Evolutionary conservation across 2,329 filamentous ascomycete species (phyloP).

Genomic region (Endocalyx cinctus): DNA sequence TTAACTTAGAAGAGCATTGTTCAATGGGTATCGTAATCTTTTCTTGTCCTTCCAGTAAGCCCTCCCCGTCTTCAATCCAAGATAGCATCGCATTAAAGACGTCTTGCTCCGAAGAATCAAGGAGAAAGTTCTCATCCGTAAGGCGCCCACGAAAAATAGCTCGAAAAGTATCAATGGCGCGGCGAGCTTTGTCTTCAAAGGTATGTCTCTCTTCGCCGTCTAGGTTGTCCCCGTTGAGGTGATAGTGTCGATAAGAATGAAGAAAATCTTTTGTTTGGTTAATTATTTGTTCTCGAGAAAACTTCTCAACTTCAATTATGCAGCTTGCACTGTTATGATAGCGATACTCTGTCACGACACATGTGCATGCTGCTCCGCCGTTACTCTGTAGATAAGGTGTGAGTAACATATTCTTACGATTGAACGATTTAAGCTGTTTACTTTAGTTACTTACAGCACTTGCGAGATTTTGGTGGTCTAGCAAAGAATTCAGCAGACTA

Average conservation of each 20-base stretch:
- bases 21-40: constrained; percentile 7
- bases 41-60: constrained; percentile 1
- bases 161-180: constrained; percentile 33
- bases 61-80: constrained; percentile 17
- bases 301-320: constrained; percentile 29
- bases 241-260: constrained; percentile 30
- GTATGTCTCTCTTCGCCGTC: constrained; percentile 16
- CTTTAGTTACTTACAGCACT: constrained; percentile 32
- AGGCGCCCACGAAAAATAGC: constrained; percentile 30
- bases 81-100: constrained; percentile 16
- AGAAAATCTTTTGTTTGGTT: constrained; percentile 33
- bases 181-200: constrained; percentile 22
- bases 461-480: constrained; percentile 36
- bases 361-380: constrained; percentile 41
- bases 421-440: neutral
- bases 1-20: constrained; percentile 31
- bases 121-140: constrained; percentile 14
- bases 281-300: constrained; percentile 25
- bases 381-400: constrained; percentile 31
- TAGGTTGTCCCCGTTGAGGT: constrained; percentile 18
- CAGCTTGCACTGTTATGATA: constrained; percentile 30
- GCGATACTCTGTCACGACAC: constrained; percentile 42
- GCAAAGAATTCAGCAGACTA: constrained; percentile 43
- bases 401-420: neutral
- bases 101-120: constrained; percentile 2